A percentile compares a stretch with the other conserved stretches of the same genome.
Evolutionary conservation across 2,329 filamentous ascomycete species (phyloP).

Genomic region (Neurospora sp.): DNA sequence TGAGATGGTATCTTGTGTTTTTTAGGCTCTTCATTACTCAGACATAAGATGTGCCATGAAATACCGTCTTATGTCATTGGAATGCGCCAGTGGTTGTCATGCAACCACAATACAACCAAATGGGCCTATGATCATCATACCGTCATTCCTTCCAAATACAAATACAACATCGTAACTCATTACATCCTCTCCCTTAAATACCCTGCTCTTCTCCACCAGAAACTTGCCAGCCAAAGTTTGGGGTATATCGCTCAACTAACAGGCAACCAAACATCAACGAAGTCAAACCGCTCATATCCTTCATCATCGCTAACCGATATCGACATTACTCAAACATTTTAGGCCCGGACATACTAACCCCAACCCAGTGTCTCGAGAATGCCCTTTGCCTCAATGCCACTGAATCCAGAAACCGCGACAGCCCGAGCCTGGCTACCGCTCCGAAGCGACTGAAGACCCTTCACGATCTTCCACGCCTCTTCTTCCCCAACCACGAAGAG

Average conservation of each 20-base stretch:
- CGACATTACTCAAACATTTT: not conserved
- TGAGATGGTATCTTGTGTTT: not conserved
- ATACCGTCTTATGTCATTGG: not conserved
- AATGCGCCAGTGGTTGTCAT: not conserved
- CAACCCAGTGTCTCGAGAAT: conserved; percentile 52
- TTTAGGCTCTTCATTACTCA: not conserved
- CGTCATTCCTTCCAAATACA: not conserved
- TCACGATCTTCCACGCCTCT: conserved; percentile 59
- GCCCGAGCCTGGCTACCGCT: conserved; percentile 51
- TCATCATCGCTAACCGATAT: not conserved
- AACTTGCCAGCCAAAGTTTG: not conserved
- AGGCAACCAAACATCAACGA: not conserved
- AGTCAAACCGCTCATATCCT: not conserved
- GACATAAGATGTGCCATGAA: not conserved
- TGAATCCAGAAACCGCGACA: conserved; percentile 49
- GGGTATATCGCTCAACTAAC: not conserved
- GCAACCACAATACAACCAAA: not conserved
- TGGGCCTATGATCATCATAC: not conserved
- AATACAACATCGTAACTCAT: not conserved
- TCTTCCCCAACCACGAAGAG: conserved; percentile 55
- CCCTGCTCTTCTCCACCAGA: not conserved
- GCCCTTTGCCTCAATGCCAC: conserved; percentile 41
- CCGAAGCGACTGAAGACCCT: conserved; percentile 50
- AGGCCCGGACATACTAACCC: conserved; percentile 14
- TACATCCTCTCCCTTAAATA: not conserved